A percentile compares a stretch with the other conserved stretches of the same genome.
Evolutionary conservation across 2,329 filamentous ascomycete genomes (phyloP).

Genomic region (Penicillium hordei): DNA sequence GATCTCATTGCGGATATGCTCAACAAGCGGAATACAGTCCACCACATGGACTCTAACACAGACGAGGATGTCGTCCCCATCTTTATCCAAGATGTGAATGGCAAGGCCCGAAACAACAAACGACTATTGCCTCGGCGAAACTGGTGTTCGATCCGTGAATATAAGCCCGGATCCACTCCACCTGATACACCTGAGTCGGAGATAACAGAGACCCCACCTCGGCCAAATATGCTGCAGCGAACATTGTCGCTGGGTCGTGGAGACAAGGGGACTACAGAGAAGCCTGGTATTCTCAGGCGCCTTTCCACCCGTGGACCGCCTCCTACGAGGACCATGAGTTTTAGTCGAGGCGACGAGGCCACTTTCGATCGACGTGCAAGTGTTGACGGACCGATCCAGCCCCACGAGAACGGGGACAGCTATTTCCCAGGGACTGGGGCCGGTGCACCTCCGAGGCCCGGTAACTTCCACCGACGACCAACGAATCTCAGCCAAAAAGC

Average conservation of each 20-base stretch:
- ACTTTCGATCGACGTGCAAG: constrained; percentile 34
- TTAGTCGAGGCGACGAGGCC: constrained; percentile 30
- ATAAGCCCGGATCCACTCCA: constrained; percentile 75
- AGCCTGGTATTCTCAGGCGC: constrained; percentile 45
- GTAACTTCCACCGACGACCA: constrained; percentile 65
- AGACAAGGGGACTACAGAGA: constrained; percentile 45
- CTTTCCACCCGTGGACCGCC: constrained; percentile 47
- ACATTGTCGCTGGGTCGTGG: constrained; percentile 62
- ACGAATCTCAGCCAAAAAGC: constrained; percentile 67
- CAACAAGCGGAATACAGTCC: constrained; percentile 83
- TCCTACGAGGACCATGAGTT: constrained; percentile 39
- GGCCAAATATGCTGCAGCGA: constrained; percentile 50
- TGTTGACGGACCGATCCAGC: constrained; percentile 34
- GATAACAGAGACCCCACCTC: constrained; percentile 31
- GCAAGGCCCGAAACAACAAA: constrained; percentile 87
- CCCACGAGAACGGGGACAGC: constrained; percentile 33
- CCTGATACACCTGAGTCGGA: constrained; percentile 61
- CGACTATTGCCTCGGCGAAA: constrained; percentile 84
- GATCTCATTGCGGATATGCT: constrained; percentile 86
- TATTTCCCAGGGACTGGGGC: constrained; percentile 31
- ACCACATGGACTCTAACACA: constrained; percentile 67
- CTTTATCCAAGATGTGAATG: constrained; percentile 85
- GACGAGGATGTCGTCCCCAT: constrained; percentile 96
- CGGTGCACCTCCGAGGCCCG: constrained; percentile 34
- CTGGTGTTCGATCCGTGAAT: constrained; percentile 90